Evolutionary conservation across 495 filamentous ascomycete species (phyloP), one percentile per base, ranked within the genome.

Genomic region (Rhizodiscina lignyota): DNA sequence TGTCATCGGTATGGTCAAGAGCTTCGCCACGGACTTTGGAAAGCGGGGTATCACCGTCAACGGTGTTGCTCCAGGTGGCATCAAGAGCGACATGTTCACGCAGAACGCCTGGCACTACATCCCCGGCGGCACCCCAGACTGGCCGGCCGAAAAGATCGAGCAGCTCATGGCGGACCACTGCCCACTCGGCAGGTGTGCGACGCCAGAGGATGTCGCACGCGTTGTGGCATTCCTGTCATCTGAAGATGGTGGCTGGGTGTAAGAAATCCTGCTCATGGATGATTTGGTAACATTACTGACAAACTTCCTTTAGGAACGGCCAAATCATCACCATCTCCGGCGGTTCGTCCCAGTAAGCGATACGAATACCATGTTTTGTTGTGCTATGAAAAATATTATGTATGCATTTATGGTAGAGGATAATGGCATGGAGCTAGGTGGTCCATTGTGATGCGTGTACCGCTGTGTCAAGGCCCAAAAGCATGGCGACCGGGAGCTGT

Each of bases 71-170:
- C 80, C 80, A 0, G 80, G 77, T 12, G 79, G 78, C 5, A 70
- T 83, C 52, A 83, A 83, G 69, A 74, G 65, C 22, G 79, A 86
- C 46, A 86, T 84, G 80, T 81, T 68, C 54, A 56, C 68, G 21
- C 61, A 70, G 42, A 74, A 74, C 47, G 63, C 70, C 4, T 73
- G 70, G 68, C 66, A 75, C 37, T 80, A 82, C 43, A 60, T 64
- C 30, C 60, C 58, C 2, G 53, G 52, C 20, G 59, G 50, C 16
- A 49, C 38, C 12, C 57, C 58, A 6, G 53, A 59, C 8, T 56
- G 49, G 52, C 47, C 55, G 5, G 52, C 49, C 11, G 51, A 55
- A 32, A 56, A 59, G 41, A 56, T 63, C 32, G 61, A 65, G 43
- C 36, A 40, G 47, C 30, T 57, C 23, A 61, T 61, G 57, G 55